Evolutionary conservation across 164 flowering plant species (phyloP).

Genomic region (Sextonia rubra): DNA sequence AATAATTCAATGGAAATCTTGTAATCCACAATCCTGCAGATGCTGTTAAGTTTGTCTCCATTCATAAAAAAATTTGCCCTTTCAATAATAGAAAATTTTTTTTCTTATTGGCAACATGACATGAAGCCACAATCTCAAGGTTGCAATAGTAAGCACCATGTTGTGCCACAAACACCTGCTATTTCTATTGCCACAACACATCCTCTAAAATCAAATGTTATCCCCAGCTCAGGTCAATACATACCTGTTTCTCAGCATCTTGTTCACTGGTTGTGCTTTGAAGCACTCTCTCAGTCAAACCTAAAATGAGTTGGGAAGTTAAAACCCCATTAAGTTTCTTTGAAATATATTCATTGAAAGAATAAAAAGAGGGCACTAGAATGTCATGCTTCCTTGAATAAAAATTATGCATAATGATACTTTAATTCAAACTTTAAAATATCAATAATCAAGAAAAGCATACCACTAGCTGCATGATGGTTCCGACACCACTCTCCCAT

Average conservation of each 20-base stretch:
- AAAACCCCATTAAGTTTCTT: neutral
- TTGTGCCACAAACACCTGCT: too few species aligned
- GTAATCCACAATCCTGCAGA: too few species aligned
- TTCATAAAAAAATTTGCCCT: too few species aligned
- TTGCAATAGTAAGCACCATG: too few species aligned
- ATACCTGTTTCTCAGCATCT: slow-evolving; percentile 89
- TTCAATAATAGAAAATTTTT: too few species aligned
- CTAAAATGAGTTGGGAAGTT: slow-evolving; percentile 27
- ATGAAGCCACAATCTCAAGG: too few species aligned
- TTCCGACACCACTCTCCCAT: slow-evolving; percentile 97
- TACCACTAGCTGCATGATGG: slow-evolving; percentile 92
- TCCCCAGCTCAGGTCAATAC: neutral
- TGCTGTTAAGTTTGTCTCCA: too few species aligned
- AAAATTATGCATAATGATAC: neutral
- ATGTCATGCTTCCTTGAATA: neutral
- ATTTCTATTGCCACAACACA: too few species aligned
- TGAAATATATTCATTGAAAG: neutral
- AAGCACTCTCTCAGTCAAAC: slow-evolving; percentile 74
- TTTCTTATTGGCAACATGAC: too few species aligned
- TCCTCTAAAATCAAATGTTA: too few species aligned
- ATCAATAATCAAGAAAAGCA: slow-evolving; percentile 15
- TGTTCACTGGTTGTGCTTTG: slow-evolving; percentile 60
- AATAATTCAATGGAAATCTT: too few species aligned
- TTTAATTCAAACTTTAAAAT: neutral
- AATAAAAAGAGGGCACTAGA: neutral